Base-by-base conservation (phyloP, 805 yeast species). In the Schwanniomyces vanrijiae region DNA sequence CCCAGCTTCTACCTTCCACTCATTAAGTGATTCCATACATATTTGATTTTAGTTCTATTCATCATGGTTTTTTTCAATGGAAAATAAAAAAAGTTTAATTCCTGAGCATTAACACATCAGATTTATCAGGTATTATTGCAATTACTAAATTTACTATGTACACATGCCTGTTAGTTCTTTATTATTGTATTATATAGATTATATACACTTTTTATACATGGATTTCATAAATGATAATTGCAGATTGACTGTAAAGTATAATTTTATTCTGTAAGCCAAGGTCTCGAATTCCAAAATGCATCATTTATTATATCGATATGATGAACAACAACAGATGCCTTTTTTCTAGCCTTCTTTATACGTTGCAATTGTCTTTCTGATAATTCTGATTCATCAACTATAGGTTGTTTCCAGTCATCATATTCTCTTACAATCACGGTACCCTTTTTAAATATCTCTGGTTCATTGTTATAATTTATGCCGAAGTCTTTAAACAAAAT, bases 401-500 rank as follows among this genome's bases (percentile, higher is more conserved):
- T 42, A 1, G 28, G 37, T 1, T 50, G 44, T 11, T 53, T 52
- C 41, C 55, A 58, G 19, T 51, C 50, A n/a, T 58, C 58, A 25
- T 61, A 56, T 44, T 82, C 84, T 56, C 91, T 69, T 3, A 83
- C 70, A 14, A 81, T 62, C 2, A 80, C 65, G 0, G 91, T 82
- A 2, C 99, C 99, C 68, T 92, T 94, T 52, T 86, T 88, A 68
- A 69, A 94, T 51, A 90, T 84, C 46, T 88, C 97, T 0, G 87
- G 88, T 66, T 92, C 97, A 53, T 88, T 82, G 62, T 94, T 94
- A 67, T 94, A 94, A 60, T 94, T 94, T 37, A 92, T 83, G 0
- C 87, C 87, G 65, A 91, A 88, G 49, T 83, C 79, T 19, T 76
- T 68, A 60, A 87, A 94, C 49, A 94, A 63, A 2, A 94, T 83